Conservation (phyloP, 23 red algal species). For the Agarophyton chilense region DNA sequence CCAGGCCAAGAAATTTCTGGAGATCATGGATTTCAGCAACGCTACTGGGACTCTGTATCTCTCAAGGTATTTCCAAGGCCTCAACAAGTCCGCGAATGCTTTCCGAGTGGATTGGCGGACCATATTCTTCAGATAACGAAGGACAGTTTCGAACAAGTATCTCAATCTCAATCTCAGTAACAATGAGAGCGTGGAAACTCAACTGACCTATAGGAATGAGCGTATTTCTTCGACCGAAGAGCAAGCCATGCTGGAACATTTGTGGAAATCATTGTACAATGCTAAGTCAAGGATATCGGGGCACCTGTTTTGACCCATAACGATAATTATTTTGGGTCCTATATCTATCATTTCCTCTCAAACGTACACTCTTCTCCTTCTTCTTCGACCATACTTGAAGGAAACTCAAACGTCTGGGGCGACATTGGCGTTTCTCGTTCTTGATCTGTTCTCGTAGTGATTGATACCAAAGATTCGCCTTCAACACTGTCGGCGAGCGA, state of each 20-base stretch:
- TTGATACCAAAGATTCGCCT: not conserved
- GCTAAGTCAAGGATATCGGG: not conserved
- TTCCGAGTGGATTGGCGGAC: not conserved
- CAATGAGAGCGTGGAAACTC: too few relatives aligned
- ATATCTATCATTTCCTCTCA: not conserved
- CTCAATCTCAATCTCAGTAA: not conserved
- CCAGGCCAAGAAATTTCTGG: not conserved
- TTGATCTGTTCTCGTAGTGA: slow-evolving; percentile 8
- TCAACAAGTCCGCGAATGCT: slow-evolving; percentile 2
- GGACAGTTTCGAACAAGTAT: not conserved
- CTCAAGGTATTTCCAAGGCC: not conserved
- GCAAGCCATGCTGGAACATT: not conserved
- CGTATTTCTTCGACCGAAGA: too few relatives aligned
- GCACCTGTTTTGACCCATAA: not conserved
- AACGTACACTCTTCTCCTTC: not conserved
- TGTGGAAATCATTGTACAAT: not conserved
- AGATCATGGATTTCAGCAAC: not conserved
- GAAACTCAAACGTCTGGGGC: not conserved
- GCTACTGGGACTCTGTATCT: slow-evolving; percentile 52
- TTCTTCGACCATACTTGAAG: slow-evolving; percentile 18
- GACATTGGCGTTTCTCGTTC: not conserved
- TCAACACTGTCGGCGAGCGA: not conserved
- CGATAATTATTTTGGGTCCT: not conserved
- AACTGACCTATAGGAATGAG: too few relatives aligned
- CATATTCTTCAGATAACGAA: not conserved